Base-by-base conservation (phyloP, 1,284 basidiomycete species). In the Mrakiaceae sp. region DNA sequence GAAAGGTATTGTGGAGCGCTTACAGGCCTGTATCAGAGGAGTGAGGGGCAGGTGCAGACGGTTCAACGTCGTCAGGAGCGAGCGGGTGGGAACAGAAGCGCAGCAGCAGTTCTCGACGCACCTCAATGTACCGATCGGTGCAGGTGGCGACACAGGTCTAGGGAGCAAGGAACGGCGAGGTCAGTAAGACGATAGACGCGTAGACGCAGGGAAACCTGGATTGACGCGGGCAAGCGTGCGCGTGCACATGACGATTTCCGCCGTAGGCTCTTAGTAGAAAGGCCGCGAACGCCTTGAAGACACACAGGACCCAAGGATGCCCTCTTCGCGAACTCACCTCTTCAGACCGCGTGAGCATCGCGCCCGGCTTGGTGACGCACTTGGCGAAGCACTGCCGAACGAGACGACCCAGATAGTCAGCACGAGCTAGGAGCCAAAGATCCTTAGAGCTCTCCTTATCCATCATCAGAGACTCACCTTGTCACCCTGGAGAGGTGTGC, bases 81-180 rank as follows among this genome's bases (percentile, higher is more conserved):
- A 1, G 27, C 27, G 27, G 27, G 27, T 27, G 27, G 27, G 27
- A 27, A 27, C 27, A 27, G 27, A 1, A 27, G 27, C 27, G 27
- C 27, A 27, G 27, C 2, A 27, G 27, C 27, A 27, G 27, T 27
- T 27, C 27, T 27, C 27, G 49, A 51, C 60, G 44, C 3, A 87
- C 86, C 75, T 90, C 87, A 78, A 91, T 80, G 73, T 89, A 91
- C 52, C 88, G 81, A 65, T 89, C 87, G 71, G 89, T 79, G 73
- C 89, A 91, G 64, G 83, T 79, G 10, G 82, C 77, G 54, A 91
- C 78, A 71, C 88, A 91, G 27, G 83, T 84, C 87, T 89, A 68
- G 51, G 11, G 57, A 40, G 11, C 1, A 47, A 55, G 11, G 43
- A 46, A 62, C 52, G 62, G 12, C 48, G 40, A 59, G 42, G 56